Evolutionary conservation across 768 basidiomycete species (phyloP).

Genomic region (Agaricus subrufescens): DNA sequence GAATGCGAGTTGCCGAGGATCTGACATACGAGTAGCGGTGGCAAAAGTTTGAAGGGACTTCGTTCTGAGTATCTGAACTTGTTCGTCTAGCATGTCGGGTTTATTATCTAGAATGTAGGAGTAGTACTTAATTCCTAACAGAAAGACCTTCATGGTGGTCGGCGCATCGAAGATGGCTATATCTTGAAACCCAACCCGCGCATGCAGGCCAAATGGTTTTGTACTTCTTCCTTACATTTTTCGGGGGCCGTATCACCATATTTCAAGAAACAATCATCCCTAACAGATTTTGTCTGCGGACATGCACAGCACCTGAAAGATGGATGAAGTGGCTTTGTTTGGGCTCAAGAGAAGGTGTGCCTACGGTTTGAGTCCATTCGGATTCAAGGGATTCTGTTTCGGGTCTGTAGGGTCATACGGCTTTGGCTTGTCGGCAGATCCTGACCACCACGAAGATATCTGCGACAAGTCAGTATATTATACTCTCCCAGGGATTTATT

Average conservation of each 20-base stretch:
- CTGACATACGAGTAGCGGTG: too few relatives aligned
- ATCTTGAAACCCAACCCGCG: constrained; percentile 83
- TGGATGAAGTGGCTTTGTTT: not conserved
- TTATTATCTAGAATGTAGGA: too few relatives aligned
- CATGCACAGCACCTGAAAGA: constrained; percentile 91
- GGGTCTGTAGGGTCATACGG: constrained; percentile 72
- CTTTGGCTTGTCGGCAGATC: constrained; percentile 27
- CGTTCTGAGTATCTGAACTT: too few relatives aligned
- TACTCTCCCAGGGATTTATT: not conserved
- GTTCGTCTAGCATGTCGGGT: too few relatives aligned
- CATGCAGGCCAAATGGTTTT: constrained; percentile 90
- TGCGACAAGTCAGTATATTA: constrained; percentile 14
- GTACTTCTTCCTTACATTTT: constrained; percentile 77
- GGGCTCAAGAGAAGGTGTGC: constrained; percentile 22
- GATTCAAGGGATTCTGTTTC: constrained; percentile 85
- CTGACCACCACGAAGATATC: constrained; percentile 56
- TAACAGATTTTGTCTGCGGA: constrained; percentile 84
- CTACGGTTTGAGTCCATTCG: constrained; percentile 92
- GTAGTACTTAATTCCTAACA: too few relatives aligned
- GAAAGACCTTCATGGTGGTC: too few relatives aligned
- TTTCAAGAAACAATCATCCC: constrained; percentile 92
- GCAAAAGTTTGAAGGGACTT: too few relatives aligned
- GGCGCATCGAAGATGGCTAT: constrained; percentile 22
- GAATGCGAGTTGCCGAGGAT: too few relatives aligned
- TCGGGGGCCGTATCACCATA: constrained; percentile 59